These are phyloP conservation scores for Botrytis paeoniae DNA, from an alignment of 2,329 filamentous ascomycete species.

Conservation along the genomic window DNA sequence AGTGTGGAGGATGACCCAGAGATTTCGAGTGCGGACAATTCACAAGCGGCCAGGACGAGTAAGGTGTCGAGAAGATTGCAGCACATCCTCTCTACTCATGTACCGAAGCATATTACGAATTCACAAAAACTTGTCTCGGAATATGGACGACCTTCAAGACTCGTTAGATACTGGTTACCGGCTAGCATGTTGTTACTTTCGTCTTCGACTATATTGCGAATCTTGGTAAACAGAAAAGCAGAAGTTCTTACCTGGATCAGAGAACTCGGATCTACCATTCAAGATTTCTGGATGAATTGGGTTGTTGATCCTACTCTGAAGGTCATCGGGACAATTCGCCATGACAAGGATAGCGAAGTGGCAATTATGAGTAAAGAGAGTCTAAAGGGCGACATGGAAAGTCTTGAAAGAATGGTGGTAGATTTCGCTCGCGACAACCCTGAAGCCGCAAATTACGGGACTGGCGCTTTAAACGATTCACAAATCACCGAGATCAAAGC, in stretches of 20 bases:
- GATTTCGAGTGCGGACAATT: constrained; percentile 47
- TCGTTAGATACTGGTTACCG: constrained; percentile 89
- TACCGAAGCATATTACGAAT: constrained; percentile 63
- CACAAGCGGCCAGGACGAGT: constrained; percentile 41
- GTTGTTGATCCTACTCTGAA: constrained; percentile 81
- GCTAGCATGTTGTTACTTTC: constrained; percentile 69
- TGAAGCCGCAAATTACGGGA: constrained; percentile 50
- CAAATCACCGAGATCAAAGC: constrained; percentile 72
- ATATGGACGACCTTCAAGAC: constrained; percentile 70
- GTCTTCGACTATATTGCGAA: constrained; percentile 78
- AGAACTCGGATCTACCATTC: constrained; percentile 72
- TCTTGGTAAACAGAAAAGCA: constrained; percentile 70
- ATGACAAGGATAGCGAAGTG: constrained; percentile 89
- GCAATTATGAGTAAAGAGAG: constrained; percentile 95
- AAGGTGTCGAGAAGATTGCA: constrained; percentile 66
- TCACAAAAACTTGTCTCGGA: constrained; percentile 55
- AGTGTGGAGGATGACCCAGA: constrained; percentile 61
- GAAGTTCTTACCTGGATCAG: constrained; percentile 78
- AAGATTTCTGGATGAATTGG: constrained; percentile 97
- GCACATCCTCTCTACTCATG: constrained; percentile 62
- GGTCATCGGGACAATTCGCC: constrained; percentile 86
- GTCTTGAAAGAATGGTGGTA: constrained; percentile 95
- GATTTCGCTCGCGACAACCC: constrained; percentile 89
- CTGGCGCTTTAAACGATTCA: constrained; percentile 55
- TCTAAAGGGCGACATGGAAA: constrained; percentile 83